phyloP scores from a whole-genome alignment of 2,329 filamentous ascomycete genomes.

The Fusarium sarcochroum region DNA sequence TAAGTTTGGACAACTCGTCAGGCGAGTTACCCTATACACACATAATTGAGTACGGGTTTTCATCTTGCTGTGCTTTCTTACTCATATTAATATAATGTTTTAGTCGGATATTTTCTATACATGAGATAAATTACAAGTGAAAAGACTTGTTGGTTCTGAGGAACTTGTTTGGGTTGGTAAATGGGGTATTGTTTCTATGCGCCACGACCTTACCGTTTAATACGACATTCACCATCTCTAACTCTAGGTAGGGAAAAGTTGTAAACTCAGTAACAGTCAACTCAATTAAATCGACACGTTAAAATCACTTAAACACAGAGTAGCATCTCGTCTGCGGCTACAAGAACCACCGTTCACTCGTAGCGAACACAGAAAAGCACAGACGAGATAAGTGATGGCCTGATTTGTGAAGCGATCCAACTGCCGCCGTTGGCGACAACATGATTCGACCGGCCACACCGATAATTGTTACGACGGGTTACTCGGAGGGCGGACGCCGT shows the following conservation, averaged over 20 bases:
- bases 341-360: not conserved
- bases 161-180: too few relatives aligned
- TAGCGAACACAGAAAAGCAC: not conserved
- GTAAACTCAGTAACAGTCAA: too few relatives aligned
- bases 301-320: too few relatives aligned
- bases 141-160: too few relatives aligned
- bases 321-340: not conserved
- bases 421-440: slow-evolving; percentile 10
- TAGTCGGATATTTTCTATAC: not conserved
- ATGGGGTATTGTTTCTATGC: too few relatives aligned
- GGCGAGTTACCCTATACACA: not conserved
- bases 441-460: slow-evolving; percentile 23
- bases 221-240: too few relatives aligned
- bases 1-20: too few relatives aligned
- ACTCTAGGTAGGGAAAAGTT: too few relatives aligned
- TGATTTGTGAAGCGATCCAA: slow-evolving; percentile 7
- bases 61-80: too few relatives aligned
- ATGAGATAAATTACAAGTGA: too few relatives aligned
- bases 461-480: not conserved
- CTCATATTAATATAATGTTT: not conserved
- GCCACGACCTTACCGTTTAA: too few relatives aligned
- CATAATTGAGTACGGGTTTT: not conserved
- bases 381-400: slow-evolving; percentile 2
- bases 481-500: slow-evolving; percentile 15
- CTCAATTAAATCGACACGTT: too few relatives aligned